Base-by-base conservation (phyloP, 352 stramenopile genomes). In the Pythium folliculosum region DNA sequence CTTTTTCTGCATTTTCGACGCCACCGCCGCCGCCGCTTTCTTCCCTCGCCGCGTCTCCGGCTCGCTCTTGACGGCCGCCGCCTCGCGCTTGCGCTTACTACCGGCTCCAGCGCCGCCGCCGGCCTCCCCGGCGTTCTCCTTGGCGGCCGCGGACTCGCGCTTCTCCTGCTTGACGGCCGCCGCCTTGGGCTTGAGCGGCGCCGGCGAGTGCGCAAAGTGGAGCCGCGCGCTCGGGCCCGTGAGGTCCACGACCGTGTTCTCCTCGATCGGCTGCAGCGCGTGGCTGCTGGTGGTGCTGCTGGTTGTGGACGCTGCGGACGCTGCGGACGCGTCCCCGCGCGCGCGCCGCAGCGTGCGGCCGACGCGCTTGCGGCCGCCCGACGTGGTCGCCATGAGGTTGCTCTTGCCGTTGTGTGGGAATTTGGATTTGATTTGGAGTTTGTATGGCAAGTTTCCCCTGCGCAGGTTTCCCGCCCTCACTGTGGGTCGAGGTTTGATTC, bases 241-340 rank as follows among this genome's bases (percentile, higher is more conserved):
- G 30, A 78, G 54, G 30, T 70, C 48, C 63, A 90, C 44, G 49
- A 70, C 77, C 37, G 81, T 86, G 56, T 91, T 87, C 70, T 92
- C 84, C 9, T 74, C 75, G 50, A 92, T 91, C 30, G 77, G 62
- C 61, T 84, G 69, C 17, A 92, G 67, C 4, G 73, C 48, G 71
- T 12, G 62, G 44, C 69, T 10, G 65, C 70, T 17, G 14, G 49
- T 59, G 17, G 32, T 44, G 10, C 12, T 47, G 7, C 12, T 30
- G 16, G 54, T 56, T 45, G 7, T 44, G 9, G 23, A 16, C 35
- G 35, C 35, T 14, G 35, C 44, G 43, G 5, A 47, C 1, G 37
- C 3, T 3, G 59, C 37, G 16, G 49, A 23, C 32, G n/a, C 32
- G 49, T 27, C 59, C 37, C 58, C 64, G 32, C 69, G 58, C 37